Evolutionary conservation across 1,284 basidiomycete genomes (phyloP), one percentile per base, ranked within the genome.

Genomic region (Papiliotrema laurentii): DNA sequence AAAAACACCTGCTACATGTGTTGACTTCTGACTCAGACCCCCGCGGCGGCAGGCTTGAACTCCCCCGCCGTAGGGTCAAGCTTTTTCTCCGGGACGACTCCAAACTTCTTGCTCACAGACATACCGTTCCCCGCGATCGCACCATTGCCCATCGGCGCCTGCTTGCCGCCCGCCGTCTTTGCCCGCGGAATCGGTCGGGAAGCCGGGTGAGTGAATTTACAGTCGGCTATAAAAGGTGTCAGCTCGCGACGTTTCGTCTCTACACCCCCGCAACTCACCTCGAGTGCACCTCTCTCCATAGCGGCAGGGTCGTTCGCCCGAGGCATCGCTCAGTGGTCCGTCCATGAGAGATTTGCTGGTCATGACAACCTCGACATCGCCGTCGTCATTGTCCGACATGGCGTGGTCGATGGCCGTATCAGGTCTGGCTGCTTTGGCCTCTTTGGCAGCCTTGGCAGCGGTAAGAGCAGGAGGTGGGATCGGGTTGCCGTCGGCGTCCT

Each of bases 391-490:
- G 25, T 52, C 50, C 25, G 51, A 49, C 34, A 30, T 28, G 18
- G 7, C 30, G 5, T 28, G 6, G 18, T 33, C 30, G 5, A 28
- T 22, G 35, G 35, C 44, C 3, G 39, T 21, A 18, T 49, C 51
- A 16, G 42, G 14, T 6, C 43, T 18, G 2, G 27, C 13, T 9
- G 50, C 42, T 21, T 31, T 24, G 24, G 48, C 43, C 22, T 43
- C 34, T 28, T 55, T 53, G n/a, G 54, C 49, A 2, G 49, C 31
- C 36, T 63, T 66, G 14, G 56, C 47, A 21, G 58, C 58, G 9
- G 69, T 56, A 22, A 69, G 62, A 6, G 72, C 72, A 0, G 72
- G 72, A 7, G 72, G 67, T 5, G 73, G 66, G 44, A 74, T 68
- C 4, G 61, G 49, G 48, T 73, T 71, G n/a, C 74, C 74, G n/a